A percentile compares a stretch with the other conserved stretches of the same genome.
These are phyloP conservation scores for Syzygium aqueum DNA, from an alignment of 345 rosid genomes.

Conservation along the genomic window DNA sequence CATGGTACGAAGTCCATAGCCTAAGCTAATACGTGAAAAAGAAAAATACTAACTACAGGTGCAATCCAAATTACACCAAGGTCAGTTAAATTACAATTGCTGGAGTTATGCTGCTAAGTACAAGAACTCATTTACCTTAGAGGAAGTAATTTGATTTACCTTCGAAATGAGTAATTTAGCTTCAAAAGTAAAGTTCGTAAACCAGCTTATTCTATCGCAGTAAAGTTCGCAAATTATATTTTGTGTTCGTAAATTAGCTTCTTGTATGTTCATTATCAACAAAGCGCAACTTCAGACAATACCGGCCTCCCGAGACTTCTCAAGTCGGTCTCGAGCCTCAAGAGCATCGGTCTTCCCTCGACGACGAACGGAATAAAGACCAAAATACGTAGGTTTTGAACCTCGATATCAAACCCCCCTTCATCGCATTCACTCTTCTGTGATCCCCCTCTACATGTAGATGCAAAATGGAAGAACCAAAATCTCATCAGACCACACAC, in stretches of 20 bases:
- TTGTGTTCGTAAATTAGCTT: no score
- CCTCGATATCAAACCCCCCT: not conserved
- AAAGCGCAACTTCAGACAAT: not conserved
- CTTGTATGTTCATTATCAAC: not conserved
- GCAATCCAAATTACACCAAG: not conserved
- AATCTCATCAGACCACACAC: not conserved
- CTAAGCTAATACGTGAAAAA: not conserved
- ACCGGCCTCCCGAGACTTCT: not conserved
- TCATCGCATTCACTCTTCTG: not conserved
- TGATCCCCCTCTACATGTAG: not conserved
- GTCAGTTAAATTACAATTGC: not conserved
- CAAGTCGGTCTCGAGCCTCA: not conserved
- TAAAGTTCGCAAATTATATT: not conserved
- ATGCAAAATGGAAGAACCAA: not conserved
- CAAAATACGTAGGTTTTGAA: not conserved
- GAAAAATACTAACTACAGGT: not conserved
- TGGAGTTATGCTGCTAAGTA: not conserved
- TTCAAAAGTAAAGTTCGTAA: not conserved
- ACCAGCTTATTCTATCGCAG: not conserved
- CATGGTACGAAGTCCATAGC: accelerated
- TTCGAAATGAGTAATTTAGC: not conserved
- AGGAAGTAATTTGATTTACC: not conserved
- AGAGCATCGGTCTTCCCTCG: not conserved
- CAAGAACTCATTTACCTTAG: not conserved
- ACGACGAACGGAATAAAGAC: not conserved